Evolutionary conservation across 768 basidiomycete species (phyloP), one percentile per base, ranked within the genome.

Genomic region (Tylopilus subfusipes): DNA sequence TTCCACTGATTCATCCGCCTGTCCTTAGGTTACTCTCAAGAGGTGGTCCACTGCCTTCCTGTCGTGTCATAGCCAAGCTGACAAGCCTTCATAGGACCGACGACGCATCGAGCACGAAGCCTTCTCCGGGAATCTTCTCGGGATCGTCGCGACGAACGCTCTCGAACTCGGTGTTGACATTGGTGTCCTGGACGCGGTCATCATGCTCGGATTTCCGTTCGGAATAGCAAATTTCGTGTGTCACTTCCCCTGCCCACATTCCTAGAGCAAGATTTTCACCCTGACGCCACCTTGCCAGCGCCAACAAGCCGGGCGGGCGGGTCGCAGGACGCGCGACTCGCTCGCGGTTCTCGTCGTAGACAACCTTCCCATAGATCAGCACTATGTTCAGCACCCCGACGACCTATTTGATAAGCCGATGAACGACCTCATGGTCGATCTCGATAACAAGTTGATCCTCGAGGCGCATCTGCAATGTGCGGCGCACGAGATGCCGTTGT

Each of bases 91-190:
- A 1, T 22, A 90, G 85, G 93, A 93, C 63, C 84, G 93, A 25
- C 82, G 93, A 24, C 78, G 74, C 56, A 94, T 95, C 47, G 93
- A 96, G 68, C 76, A 81, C 42, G 88, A 94, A 63, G 93, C 93
- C 5, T 96, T 96, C 64, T 83, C 85, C 1, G 91, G 92, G 3
- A 78, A 82, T 57, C 75, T 95, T 11, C 80, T 96, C 0, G 93
- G 93, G 13, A 87, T 95, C 42, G 79, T 96, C 31, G 89, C 92
- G 0, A 96, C 93, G 0, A 95, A 93, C 62, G 93, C 93, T 0
- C 78, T 95, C 13, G 93, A 96, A 68, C 81, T 95, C 8, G 92
- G 92, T 14, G 86, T 93, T n/a, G 91, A 94, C 62, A 93, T 94
- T 33, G 92, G 90, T 16, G 82, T 79, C n/a, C 69, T 94, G 48